Base-by-base conservation (phyloP, 345 rosid species). In the Stellera chamaejasme region DNA sequence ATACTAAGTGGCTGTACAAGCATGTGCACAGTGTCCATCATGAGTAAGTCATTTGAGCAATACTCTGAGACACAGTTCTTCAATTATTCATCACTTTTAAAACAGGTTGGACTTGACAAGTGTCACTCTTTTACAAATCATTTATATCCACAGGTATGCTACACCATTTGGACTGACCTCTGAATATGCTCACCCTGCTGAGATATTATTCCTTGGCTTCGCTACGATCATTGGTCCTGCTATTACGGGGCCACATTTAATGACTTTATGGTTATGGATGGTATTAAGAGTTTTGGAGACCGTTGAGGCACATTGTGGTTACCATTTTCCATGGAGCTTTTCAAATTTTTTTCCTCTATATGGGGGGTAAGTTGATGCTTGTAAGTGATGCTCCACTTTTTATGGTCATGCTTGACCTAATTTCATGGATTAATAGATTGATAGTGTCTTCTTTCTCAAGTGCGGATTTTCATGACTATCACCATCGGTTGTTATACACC, bases 221-320 rank as follows among this genome's bases (percentile, higher is more conserved):
- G 97, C 97, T 45, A 93, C 97, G 55, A 80, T 93, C 10, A 4
- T 93, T 66, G 99, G 97, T 70, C 96, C 99, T 45, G 96, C 97
- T 55, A 71, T 93, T 60, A 93, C 99, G 1, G 99, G 99, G 3
- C 99, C 99, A 45, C 97, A 93, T 80, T 71, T 93, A 45, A 53
- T 85, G 47, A 93, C 97, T 47, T 77, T 90, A 28, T 93, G 99
- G 99, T 64, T 89, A 48, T 93, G 99, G 99, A 79, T 89, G 90
- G 75, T 82, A 45, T 76, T 93, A 10, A 78, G 99, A 75, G 96
- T 93, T 54, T 69, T 93, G 56, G 99, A 89, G 78, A 89, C 99
- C 11, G 99, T 93, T 47, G 99, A 93, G 74, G 97, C 96, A 66
- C 99, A 93, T 63, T 89, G 96, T 70, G 99, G 97, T 69, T 93